These are phyloP conservation scores for Geotrichum candidum DNA, from an alignment of 1,139 yeast species.

Conservation along the genomic window DNA sequence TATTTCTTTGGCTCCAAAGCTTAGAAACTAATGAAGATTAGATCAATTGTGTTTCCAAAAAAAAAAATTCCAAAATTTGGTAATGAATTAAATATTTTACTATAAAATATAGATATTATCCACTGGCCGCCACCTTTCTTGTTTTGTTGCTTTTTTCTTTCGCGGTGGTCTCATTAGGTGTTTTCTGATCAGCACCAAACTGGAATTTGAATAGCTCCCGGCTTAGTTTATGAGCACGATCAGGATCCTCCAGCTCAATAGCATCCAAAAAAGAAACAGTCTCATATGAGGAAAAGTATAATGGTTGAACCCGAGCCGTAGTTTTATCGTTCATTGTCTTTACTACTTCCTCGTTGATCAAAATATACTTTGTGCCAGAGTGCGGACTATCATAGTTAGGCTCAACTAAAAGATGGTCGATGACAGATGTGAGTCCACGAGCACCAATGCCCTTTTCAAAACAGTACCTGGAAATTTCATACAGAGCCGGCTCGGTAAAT, in stretches of 20 bases:
- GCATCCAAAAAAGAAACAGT: constrained; percentile 28
- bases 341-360: constrained; percentile 26
- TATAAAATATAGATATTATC: background rate
- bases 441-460: constrained; percentile 49
- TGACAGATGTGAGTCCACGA: constrained; percentile 46
- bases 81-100: background rate
- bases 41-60: background rate
- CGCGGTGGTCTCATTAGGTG: background rate
- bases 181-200: constrained; percentile 12
- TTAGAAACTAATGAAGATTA: no score
- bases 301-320: constrained; percentile 7
- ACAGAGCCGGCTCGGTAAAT: constrained; percentile 43
- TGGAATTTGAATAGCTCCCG: constrained; percentile 23
- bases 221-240: constrained; percentile 32
- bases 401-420: constrained; percentile 45
- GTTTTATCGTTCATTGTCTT: constrained; percentile 10
- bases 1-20: background rate
- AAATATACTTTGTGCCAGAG: constrained; percentile 43
- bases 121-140: constrained; percentile 7
- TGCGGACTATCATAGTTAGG: constrained; percentile 53
- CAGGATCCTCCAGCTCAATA: constrained; percentile 37
- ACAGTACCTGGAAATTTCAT: constrained; percentile 43
- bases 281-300: constrained; percentile 18
- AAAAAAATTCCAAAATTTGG: background rate
- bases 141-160: background rate